phyloP scores from a whole-genome alignment of 2,329 filamentous ascomycete genomes.

The Tolypocladium ophioglossoides region DNA sequence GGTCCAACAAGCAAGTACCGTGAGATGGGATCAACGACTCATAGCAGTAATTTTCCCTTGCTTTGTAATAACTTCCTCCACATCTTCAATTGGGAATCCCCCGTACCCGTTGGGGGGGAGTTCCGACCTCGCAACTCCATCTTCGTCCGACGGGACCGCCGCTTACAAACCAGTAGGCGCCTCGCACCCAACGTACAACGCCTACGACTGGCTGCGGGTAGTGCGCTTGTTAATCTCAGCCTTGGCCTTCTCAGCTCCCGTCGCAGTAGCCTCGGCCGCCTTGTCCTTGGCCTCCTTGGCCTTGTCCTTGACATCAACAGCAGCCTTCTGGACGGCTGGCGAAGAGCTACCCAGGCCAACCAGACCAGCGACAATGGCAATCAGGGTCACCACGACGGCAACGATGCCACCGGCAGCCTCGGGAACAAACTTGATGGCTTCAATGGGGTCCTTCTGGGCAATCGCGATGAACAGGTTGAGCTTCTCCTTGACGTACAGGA shows the following conservation, averaged over 20 bases:
- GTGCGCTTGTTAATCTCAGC: slow-evolving; percentile 55
- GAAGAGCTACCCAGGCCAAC: slow-evolving; percentile 55
- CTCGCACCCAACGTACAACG: neutral
- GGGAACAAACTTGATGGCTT: slow-evolving; percentile 81
- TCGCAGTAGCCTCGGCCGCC: slow-evolving; percentile 46
- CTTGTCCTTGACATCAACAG: slow-evolving; percentile 55
- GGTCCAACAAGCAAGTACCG: neutral
- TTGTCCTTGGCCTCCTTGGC: slow-evolving; percentile 61
- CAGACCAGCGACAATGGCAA: slow-evolving; percentile 60
- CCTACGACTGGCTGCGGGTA: slow-evolving; percentile 45
- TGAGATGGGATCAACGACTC: neutral
- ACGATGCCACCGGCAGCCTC: slow-evolving; percentile 78
- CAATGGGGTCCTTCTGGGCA: slow-evolving; percentile 67
- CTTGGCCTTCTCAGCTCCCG: slow-evolving; percentile 64
- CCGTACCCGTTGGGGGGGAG: neutral
- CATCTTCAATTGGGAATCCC: neutral
- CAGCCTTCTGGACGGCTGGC: slow-evolving; percentile 64
- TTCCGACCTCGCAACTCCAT: too few species aligned
- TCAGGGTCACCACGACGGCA: slow-evolving; percentile 56
- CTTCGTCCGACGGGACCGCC: neutral
- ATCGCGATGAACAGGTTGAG: slow-evolving; percentile 81
- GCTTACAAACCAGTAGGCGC: neutral
- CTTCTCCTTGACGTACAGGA: slow-evolving; percentile 85
- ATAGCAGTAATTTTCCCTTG: neutral
- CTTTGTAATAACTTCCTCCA: neutral